phyloP scores from a whole-genome alignment of 2,329 filamentous ascomycete genomes.

The Colletotrichum sp. region DNA sequence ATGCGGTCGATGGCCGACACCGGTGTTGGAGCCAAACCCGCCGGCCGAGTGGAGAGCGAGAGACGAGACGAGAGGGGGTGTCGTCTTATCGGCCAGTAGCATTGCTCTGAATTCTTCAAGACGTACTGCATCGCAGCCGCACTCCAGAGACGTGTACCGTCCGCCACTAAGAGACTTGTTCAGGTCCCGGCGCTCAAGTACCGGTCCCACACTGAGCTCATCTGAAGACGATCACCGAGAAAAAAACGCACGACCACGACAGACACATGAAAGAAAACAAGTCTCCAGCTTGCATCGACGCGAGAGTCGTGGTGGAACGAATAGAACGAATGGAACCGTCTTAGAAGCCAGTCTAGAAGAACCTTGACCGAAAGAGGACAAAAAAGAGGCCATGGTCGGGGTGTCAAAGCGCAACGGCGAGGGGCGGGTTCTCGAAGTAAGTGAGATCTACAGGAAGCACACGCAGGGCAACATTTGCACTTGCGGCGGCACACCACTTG shows the following conservation, averaged over 20 bases:
- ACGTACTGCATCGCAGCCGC: background rate
- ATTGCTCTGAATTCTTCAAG: background rate
- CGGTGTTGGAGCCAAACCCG: background rate
- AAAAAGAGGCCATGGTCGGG: background rate
- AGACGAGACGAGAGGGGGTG: background rate
- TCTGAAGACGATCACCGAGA: background rate
- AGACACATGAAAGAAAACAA: background rate
- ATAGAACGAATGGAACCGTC: background rate
- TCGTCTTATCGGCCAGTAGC: background rate
- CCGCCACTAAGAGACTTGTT: background rate
- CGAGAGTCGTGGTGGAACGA: background rate
- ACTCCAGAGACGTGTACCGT: background rate
- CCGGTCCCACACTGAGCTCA: background rate
- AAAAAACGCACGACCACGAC: background rate
- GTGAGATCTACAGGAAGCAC: background rate
- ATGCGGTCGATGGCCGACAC: background rate
- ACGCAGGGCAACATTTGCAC: background rate
- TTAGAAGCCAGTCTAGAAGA: conserved; percentile 15
- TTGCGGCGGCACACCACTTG: background rate
- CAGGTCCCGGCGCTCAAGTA: background rate
- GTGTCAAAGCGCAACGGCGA: background rate
- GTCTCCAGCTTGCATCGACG: background rate
- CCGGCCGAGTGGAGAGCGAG: background rate
- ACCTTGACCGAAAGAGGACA: background rate
- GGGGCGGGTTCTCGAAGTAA: background rate